Conservation (phyloP, 495 filamentous ascomycete species). For the Aspergillus affinis region DNA sequence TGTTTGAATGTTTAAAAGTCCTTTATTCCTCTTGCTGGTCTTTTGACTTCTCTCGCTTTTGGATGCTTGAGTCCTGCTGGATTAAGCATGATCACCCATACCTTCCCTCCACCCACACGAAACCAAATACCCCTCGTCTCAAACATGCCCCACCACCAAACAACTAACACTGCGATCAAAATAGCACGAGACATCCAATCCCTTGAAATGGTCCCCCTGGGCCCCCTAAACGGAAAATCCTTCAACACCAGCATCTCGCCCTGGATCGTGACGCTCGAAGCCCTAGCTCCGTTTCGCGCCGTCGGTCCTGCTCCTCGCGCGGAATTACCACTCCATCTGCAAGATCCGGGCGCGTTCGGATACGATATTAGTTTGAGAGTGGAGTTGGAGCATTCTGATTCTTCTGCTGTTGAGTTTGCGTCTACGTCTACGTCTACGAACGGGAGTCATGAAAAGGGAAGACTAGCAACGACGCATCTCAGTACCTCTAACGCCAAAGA, state of each 20-base stretch:
- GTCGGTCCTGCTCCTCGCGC: slow-evolving; percentile 55
- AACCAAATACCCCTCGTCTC: too few relatives aligned
- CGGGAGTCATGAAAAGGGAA: too few relatives aligned
- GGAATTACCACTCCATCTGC: slow-evolving; percentile 59
- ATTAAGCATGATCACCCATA: too few relatives aligned
- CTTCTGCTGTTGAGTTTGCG: too few relatives aligned
- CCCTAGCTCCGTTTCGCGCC: slow-evolving; percentile 60
- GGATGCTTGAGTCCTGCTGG: too few relatives aligned
- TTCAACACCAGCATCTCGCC: slow-evolving; percentile 78
- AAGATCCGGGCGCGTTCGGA: slow-evolving; percentile 55
- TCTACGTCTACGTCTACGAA: too few relatives aligned
- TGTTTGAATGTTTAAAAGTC: too few relatives aligned
- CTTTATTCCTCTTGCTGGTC: too few relatives aligned
- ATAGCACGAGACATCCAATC: slow-evolving; percentile 41
- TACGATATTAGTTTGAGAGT: slow-evolving; percentile 71
- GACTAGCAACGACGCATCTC: slow-evolving; percentile 52
- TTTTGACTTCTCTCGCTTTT: too few relatives aligned
- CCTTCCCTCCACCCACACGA: too few relatives aligned
- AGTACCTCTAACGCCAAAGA: slow-evolving; percentile 57
- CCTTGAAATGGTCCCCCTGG: slow-evolving; percentile 37
- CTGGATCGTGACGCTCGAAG: slow-evolving; percentile 81
- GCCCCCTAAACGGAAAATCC: slow-evolving; percentile 64
- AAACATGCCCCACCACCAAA: too few relatives aligned
- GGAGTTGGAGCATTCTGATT: slow-evolving; percentile 56
- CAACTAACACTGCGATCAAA: too few relatives aligned